These are phyloP conservation scores for Clausena lansium DNA, from an alignment of 345 rosid species.

Conservation along the genomic window DNA sequence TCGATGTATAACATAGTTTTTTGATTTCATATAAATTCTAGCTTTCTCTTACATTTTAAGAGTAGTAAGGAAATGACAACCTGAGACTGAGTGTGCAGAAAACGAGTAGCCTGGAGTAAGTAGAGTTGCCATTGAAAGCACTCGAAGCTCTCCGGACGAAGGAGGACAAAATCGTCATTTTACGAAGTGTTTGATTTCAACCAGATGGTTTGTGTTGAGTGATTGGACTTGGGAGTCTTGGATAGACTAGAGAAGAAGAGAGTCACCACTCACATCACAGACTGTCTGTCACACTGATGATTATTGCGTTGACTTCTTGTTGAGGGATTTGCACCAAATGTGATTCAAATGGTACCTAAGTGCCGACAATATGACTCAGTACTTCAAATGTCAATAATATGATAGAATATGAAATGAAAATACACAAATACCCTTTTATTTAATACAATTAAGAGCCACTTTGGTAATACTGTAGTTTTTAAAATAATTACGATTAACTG, in stretches of 20 bases:
- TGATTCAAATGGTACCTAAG: too few relatives aligned
- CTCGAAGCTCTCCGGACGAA: slow-evolving; percentile 59
- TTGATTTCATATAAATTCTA: not conserved
- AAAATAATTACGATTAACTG: too few relatives aligned
- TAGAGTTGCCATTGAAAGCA: slow-evolving; percentile 39
- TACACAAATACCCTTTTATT: too few relatives aligned
- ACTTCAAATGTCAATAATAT: too few relatives aligned
- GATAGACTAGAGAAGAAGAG: too few relatives aligned
- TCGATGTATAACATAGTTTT: not conserved
- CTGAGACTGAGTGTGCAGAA: slow-evolving; percentile 78
- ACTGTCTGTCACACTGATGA: not conserved
- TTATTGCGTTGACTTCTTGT: too few relatives aligned
- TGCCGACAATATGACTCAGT: too few relatives aligned
- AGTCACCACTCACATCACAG: not conserved
- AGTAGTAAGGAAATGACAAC: slow-evolving; percentile 27
- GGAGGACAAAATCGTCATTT: slow-evolving; percentile 60
- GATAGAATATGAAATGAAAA: too few relatives aligned
- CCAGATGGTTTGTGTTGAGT: not conserved
- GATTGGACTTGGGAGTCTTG: too few relatives aligned
- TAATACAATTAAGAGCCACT: too few relatives aligned
- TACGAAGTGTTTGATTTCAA: not conserved
- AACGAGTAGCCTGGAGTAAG: slow-evolving; percentile 54
- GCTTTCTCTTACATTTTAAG: not conserved
- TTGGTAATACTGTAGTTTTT: too few relatives aligned
- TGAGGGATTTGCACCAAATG: too few relatives aligned